Base-by-base conservation (phyloP, 257 asterid species). In the Handroanthus guayacan region DNA sequence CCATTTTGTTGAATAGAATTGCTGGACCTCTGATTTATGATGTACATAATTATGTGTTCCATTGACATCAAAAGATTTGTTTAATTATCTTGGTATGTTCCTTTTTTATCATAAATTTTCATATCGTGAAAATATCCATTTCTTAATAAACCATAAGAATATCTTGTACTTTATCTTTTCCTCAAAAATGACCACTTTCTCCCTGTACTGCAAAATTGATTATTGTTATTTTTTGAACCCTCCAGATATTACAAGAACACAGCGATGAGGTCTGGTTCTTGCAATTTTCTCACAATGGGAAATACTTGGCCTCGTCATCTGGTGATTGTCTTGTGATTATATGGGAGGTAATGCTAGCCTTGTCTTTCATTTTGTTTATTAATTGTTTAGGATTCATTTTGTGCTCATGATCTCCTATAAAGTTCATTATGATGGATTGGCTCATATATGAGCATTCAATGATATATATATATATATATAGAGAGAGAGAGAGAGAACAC, bases 211-310 rank as follows among this genome's bases (percentile, higher is more conserved):
- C 36, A 62, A 36, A 20, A 57, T 69, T 75, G 65, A 78, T 73
- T 68, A 56, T 52, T 75, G 34, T 16, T 54, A 62, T 57, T 78
- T 62, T 83, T 68, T 43, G 78, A 34, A 80, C 75, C 71, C 67
- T 65, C 82, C 90, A 92, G 96, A 83, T 89, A 83, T 74, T 90
- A 68, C 76, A 73, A 60, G 97, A 84, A 60, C 98, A 92, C 82
- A 69, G 61, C 13, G 89, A 82, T 77, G 97, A 92, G 83, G 88
- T 92, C 74, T 90, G 97, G 98, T 84, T 84, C 83, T 81, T 92
- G 90, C 92, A 90, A 75, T 92, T 92, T 82, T 89, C 98, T 74
- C 90, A 90, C 74, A 82, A 81, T 72, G 98, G 98, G 66, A 88
- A 87, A 84, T 92, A 87, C 81, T 82, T 92, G 82, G 98, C 97